Evolutionary conservation across 768 basidiomycete species (phyloP).

Genomic region (Tulasnella calospora): DNA sequence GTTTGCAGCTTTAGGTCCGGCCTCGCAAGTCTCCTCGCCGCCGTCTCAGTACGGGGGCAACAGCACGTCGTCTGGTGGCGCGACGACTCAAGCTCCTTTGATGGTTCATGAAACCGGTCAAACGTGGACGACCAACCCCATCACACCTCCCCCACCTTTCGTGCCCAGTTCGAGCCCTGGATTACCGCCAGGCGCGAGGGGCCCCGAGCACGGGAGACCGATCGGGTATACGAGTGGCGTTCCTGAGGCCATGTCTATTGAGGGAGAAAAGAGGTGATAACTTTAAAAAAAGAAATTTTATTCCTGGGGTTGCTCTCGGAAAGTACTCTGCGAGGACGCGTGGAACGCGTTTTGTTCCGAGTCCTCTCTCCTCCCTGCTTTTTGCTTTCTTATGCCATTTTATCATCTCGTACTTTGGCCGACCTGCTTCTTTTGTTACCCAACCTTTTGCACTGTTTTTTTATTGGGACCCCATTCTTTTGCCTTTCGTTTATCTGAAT

Average conservation of each 20-base stretch:
- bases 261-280: neutral
- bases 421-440: neutral
- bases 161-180: neutral
- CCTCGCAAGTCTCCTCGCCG: neutral
- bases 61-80: neutral
- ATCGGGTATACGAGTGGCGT: neutral
- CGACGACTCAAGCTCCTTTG: neutral
- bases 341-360: neutral
- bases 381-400: neutral
- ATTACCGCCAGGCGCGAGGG: neutral
- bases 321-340: neutral
- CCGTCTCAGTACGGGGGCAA: neutral
- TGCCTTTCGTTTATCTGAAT: no score
- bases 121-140: neutral
- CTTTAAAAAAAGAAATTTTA: neutral
- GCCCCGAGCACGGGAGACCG: neutral
- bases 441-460: neutral
- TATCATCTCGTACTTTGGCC: neutral
- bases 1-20: neutral
- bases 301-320: neutral
- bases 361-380: neutral
- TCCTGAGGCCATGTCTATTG: neutral
- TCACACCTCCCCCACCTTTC: neutral
- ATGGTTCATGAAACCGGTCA: neutral
- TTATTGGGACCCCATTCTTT: neutral